These are phyloP conservation scores for Ophiocordyceps robertsii DNA, from an alignment of 2,329 filamentous ascomycete genomes.

Conservation along the genomic window DNA sequence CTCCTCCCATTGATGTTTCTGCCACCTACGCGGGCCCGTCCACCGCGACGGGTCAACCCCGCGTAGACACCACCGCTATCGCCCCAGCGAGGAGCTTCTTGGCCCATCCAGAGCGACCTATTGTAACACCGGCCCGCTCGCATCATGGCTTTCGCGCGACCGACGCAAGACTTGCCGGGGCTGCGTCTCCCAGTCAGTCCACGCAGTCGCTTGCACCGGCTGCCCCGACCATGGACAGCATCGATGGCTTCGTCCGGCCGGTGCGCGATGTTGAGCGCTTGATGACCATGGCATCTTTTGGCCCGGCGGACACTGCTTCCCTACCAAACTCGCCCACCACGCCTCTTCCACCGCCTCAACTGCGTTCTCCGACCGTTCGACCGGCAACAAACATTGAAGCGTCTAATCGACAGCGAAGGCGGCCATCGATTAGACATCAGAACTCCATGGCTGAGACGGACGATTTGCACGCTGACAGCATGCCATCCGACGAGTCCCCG, in stretches of 20 bases:
- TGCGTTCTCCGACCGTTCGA: conserved; percentile 38
- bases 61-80: conserved; percentile 8
- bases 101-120: conserved; percentile 7
- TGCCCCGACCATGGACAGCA: conserved; percentile 51
- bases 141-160: conserved; percentile 36
- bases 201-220: conserved; percentile 54
- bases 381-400: conserved; percentile 39
- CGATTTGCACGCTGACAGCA: conserved; percentile 73
- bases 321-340: conserved; percentile 88
- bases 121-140: conserved; percentile 23
- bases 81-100: conserved; percentile 4
- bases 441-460: conserved; percentile 82
- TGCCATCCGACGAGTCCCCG: conserved; percentile 62
- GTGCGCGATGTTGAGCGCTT: conserved; percentile 73
- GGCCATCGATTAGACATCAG: conserved; percentile 82
- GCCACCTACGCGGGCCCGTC: conserved; percentile 25
- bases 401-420: conserved; percentile 45
- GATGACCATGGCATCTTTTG: conserved; percentile 64
- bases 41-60: conserved; percentile 12
- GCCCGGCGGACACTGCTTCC: conserved; percentile 59
- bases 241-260: conserved; percentile 65
- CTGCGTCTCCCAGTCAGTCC: conserved; percentile 32
- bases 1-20: conserved; percentile 53
- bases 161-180: conserved; percentile 35
- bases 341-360: conserved; percentile 56